These are phyloP conservation scores for Phytophthora brassicae DNA, from an alignment of 352 stramenopile genomes.

Conservation along the genomic window DNA sequence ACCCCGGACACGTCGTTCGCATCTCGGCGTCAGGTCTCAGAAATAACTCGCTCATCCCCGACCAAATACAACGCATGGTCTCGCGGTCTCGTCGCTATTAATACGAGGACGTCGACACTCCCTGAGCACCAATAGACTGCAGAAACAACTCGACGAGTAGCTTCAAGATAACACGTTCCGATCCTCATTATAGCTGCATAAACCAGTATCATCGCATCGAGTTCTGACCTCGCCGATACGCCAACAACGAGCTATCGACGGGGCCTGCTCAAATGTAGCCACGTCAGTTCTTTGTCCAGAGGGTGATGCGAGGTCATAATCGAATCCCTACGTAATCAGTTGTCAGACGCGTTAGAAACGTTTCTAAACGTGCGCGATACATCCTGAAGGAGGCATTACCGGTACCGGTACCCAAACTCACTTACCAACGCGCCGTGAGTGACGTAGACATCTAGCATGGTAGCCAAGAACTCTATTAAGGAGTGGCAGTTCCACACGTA, in stretches of 20 bases:
- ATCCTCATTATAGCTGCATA: conserved; percentile 18
- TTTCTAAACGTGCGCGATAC: conserved; percentile 2
- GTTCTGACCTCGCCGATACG: conserved; percentile 5
- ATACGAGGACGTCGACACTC: too few relatives aligned
- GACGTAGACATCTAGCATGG: conserved; percentile 10
- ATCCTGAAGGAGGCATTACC: too few relatives aligned
- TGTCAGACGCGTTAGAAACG: neutral
- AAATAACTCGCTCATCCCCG: conserved; percentile 31
- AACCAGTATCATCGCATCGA: conserved; percentile 14
- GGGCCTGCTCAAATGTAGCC: too few relatives aligned
- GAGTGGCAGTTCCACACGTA: conserved; percentile 84
- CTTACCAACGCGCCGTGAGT: too few relatives aligned
- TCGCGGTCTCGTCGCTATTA: conserved; percentile 32
- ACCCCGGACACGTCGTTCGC: conserved; percentile 44
- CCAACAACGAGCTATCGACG: conserved; percentile 9
- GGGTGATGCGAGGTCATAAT: too few relatives aligned
- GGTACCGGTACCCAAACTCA: too few relatives aligned
- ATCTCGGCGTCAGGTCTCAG: conserved; percentile 1
- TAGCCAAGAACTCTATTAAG: conserved; percentile 36
- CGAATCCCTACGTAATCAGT: too few relatives aligned
- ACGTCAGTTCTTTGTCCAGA: conserved; percentile 13
- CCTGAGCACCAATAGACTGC: conserved; percentile 14
- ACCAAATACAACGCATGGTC: conserved; percentile 21
- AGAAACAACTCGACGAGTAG: conserved; percentile 35
- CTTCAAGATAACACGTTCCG: conserved; percentile 7